Evolutionary conservation across 1,139 yeast species (phyloP).

Genomic region (Protomyces macrosporus): DNA sequence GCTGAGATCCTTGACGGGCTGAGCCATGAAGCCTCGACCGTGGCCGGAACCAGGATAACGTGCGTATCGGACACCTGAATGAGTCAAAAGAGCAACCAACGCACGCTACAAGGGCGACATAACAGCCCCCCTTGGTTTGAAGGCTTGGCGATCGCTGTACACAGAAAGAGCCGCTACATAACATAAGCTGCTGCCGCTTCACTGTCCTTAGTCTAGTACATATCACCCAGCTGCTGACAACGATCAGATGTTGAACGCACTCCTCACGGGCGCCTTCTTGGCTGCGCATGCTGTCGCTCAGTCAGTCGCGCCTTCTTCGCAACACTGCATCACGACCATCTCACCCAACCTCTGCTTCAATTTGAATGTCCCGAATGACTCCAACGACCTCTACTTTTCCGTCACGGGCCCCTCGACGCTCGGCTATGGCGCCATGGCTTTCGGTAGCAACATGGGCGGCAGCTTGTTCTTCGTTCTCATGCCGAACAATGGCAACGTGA

Average conservation of each 20-base stretch:
- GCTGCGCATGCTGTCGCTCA: not conserved
- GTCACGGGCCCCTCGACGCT: not conserved
- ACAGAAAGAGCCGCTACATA: not conserved
- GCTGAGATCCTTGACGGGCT: too few species aligned
- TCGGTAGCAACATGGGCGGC: not conserved
- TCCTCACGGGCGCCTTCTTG: not conserved
- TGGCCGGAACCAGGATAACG: too few species aligned
- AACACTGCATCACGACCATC: not conserved
- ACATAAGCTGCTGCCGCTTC: not conserved
- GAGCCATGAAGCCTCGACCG: too few species aligned
- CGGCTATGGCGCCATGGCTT: not conserved
- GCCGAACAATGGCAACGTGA: constrained; percentile 3
- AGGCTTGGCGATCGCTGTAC: too few species aligned
- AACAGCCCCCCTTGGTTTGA: too few species aligned
- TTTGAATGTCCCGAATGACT: not conserved
- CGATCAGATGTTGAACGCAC: not conserved
- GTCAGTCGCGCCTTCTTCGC: not conserved
- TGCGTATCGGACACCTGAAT: too few species aligned
- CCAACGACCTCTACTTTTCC: constrained; percentile 1
- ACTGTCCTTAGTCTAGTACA: too few species aligned
- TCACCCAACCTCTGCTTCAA: not conserved
- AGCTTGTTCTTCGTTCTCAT: not conserved
- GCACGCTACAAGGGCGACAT: too few species aligned
- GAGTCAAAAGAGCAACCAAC: too few species aligned
- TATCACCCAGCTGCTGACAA: too few species aligned